Percentiles rank a stretch among this genome's conserved stretches.
phyloP scores from a whole-genome alignment of 345 rosid species.

The Populus alba region DNA sequence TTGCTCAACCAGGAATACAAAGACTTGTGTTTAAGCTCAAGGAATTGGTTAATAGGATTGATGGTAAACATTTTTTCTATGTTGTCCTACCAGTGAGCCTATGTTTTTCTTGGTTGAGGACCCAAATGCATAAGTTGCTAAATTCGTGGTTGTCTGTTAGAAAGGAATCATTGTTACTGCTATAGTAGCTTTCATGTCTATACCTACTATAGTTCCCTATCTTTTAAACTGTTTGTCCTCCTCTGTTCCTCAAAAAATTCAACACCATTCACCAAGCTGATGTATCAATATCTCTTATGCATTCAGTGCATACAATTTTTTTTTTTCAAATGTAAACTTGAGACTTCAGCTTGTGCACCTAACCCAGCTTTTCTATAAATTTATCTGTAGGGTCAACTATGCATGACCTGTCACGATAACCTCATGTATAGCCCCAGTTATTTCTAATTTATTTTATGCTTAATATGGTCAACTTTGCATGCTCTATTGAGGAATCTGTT shows the following conservation, averaged over 20 bases:
- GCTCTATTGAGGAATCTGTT: background rate
- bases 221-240: background rate
- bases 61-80: conserved; percentile 52
- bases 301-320: background rate
- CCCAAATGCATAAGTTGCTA: background rate
- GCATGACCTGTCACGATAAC: background rate
- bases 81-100: background rate
- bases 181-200: background rate
- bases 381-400: background rate
- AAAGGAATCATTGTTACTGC: background rate
- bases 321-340: background rate
- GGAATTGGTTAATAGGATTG: conserved; percentile 92
- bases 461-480: background rate
- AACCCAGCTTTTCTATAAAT: background rate
- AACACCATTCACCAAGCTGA: background rate
- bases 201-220: background rate
- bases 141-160: background rate
- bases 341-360: background rate
- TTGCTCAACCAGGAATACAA: conserved; percentile 99
- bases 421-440: background rate
- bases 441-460: background rate
- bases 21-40: conserved; percentile 97
- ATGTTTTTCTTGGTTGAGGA: background rate
- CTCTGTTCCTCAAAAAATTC: background rate
- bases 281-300: background rate